Conservation (phyloP, 441 rosid genomes). For the Brassica balearica region DNA sequence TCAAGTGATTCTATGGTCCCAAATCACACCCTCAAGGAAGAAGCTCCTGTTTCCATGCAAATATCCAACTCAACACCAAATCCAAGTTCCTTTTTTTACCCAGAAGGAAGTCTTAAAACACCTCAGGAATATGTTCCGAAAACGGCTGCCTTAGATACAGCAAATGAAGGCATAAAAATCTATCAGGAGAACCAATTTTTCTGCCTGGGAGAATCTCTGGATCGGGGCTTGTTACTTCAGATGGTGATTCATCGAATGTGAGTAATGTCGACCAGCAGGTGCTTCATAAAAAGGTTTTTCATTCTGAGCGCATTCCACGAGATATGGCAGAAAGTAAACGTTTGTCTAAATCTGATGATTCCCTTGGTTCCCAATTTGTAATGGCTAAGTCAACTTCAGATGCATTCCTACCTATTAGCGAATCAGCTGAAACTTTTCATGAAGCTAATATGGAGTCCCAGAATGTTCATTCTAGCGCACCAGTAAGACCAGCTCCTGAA, state of each 20-base stretch:
- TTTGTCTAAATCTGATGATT: constrained; percentile 78
- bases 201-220: constrained; percentile 48
- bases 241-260: constrained; percentile 48
- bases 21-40: constrained; percentile 54
- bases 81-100: constrained; percentile 46
- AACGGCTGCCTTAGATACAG: constrained; percentile 46
- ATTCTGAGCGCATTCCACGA: constrained; percentile 68
- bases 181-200: constrained; percentile 49
- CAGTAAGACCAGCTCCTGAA: constrained; percentile 50
- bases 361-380: constrained; percentile 70
- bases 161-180: constrained; percentile 51
- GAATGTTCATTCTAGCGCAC: constrained; percentile 49
- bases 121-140: constrained; percentile 52
- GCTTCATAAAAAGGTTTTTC: constrained; percentile 62
- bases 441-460: constrained; percentile 56
- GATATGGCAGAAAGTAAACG: constrained; percentile 71
- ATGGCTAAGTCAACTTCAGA: constrained; percentile 58
- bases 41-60: constrained; percentile 43
- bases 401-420: constrained; percentile 53
- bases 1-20: constrained; percentile 46
- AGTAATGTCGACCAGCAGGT: constrained; percentile 55
- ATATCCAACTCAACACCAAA: constrained; percentile 52
- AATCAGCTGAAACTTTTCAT: constrained; percentile 58
- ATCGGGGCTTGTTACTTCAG: constrained; percentile 51
- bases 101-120: constrained; percentile 49